Conservation (phyloP, 2,329 filamentous ascomycete species). For the Arthrobotrys musiformis region DNA sequence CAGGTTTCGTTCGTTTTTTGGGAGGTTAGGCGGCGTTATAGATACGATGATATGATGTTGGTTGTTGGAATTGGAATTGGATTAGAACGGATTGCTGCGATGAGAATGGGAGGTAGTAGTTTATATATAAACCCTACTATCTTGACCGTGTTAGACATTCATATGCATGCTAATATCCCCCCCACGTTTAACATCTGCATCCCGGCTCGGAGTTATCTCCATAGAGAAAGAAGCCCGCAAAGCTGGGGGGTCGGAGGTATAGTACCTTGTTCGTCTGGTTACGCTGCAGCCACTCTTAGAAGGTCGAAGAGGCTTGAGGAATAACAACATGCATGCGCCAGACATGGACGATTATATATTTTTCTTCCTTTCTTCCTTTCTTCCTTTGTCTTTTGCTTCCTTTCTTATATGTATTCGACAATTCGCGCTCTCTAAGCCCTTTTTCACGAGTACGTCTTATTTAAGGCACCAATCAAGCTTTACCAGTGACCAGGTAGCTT, state of each 20-base stretch:
- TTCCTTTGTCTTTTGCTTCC: no score
- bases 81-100: neutral
- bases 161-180: no score
- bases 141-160: neutral
- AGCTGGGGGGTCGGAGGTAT: conserved; percentile 9
- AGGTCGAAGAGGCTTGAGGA: neutral
- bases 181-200: conserved; percentile 19
- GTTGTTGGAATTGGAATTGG: neutral
- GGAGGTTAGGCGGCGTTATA: neutral
- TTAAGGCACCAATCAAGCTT: no score
- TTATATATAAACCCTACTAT: conserved; percentile 9
- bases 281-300: neutral
- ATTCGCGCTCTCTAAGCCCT: no score
- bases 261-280: conserved; percentile 19
- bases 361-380: neutral
- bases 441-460: no score
- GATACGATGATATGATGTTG: neutral
- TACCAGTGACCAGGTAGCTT: no score
- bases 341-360: neutral
- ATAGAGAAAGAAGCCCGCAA: neutral
- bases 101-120: neutral
- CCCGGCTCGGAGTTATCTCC: neutral
- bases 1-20: neutral
- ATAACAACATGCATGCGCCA: neutral
- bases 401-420: no score